Evolutionary conservation across 2,329 filamentous ascomycete species (phyloP), one percentile per base, ranked within the genome.

Genomic region (Penicillium verrucosum): DNA sequence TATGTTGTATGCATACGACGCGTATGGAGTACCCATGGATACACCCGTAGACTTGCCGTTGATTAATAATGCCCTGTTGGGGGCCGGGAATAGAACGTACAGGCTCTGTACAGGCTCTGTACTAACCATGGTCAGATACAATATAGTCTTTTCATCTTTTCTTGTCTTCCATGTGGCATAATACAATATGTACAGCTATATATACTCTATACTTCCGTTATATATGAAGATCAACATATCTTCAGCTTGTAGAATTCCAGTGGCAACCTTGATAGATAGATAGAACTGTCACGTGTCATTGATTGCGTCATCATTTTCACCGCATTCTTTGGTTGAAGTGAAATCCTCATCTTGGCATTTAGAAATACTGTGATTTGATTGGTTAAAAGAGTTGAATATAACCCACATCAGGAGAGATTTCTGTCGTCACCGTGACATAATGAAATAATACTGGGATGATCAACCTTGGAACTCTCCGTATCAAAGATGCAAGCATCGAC

Each of bases 351-450:
- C 54, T 56, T 56, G 54, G 54, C 48, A 46, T 3, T 46, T 2
- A 3, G 5, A 2, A 5, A 34, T 7, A 2, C 10, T 21, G 21
- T 5, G 0, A 0, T 45, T 3, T 52, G 4, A 56, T 46, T 56
- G 54, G 54, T 3, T 1, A 0, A 4, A 10, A 2, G 7, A 5
- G 14, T 1, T 1, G 2, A 0, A 11, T 8, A 2, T 23, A 34
- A 23, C 14, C 54, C 54, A 56, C 34, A 46, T 27, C 48, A 48
- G 48, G 48, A 46, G 47, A 51, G 36, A 46, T 52, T 56, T 43
- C n/a, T 56, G 48, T 52, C 54, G 54, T 56, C 54, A 56, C 54
- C 27, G 48, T 56, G 54, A 56, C 54, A 56, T 56, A 56, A 52
- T 52, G 41, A 18, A 18, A 46, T 56, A 52, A 38, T 46, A 46